Evolutionary conservation across 441 rosid genomes (phyloP), one percentile per base, ranked within the genome.

Genomic region (Erysimum pusillum): DNA sequence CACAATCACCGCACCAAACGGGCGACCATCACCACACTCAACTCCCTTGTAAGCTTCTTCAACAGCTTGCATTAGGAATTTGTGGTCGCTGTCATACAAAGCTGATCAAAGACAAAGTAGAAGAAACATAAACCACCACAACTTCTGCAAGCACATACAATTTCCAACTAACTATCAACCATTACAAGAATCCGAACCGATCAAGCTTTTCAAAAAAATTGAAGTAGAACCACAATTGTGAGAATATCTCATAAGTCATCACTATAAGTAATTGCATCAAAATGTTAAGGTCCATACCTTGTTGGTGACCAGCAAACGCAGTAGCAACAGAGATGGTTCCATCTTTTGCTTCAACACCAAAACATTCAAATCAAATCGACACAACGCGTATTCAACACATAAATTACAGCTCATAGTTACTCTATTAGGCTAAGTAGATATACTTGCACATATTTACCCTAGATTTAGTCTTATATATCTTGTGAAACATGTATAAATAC

Each of bases 291-390:
- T 35, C 17, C 34, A 73, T 86, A 92, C 97, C 96, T 88, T 89
- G 87, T 72, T 89, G 96, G 82, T 88, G 90, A 78, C 88, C 97
- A 63, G 95, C 84, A 80, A 93, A 93, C 38, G 98, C 90, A 80
- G 97, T 80, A 60, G 98, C 94, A 20, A 91, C 87, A 17, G 96
- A 88, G 74, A 93, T 85, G 49, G 97, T 85, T 71, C 93, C 91
- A 14, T 90, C 94, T 74, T 82, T 87, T 45, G 96, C 86, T 81
- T 90, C 96, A 52, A 17, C 61, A 22, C 28, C 28, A 18, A 36
- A 22, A 15, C 46, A 66, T 18, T 25, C 67, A 46, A 28, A 13
- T 0, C 9, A 67, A 61, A 20, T 49, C 13, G 7, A 46, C 4
- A 57, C 1, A 53, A 45, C 31, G 59, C 8, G 1, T 31, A 9